Percentiles rank a stretch among this genome's conserved stretches.
phyloP scores from a whole-genome alignment of 768 basidiomycete genomes.

The Exidia glandulosa region DNA sequence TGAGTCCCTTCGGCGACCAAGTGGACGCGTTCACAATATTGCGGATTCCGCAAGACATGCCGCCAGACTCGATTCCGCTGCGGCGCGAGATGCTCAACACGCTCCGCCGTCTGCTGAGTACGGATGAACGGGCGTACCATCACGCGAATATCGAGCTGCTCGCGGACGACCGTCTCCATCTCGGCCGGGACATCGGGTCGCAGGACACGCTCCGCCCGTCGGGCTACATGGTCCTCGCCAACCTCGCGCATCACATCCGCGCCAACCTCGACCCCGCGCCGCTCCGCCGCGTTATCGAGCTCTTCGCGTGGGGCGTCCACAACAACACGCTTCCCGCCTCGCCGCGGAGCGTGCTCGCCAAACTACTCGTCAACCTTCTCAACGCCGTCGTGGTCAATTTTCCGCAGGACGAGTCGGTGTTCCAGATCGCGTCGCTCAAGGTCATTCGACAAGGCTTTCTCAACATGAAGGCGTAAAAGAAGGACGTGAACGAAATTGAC shows the following conservation, averaged over 20 bases:
- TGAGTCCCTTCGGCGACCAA: conserved; percentile 66
- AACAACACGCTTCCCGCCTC: conserved; percentile 70
- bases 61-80: conserved; percentile 57
- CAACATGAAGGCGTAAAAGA: conserved; percentile 37
- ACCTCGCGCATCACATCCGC: conserved; percentile 86
- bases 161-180: conserved; percentile 78
- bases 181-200: conserved; percentile 74
- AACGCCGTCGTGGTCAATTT: conserved; percentile 76
- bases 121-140: conserved; percentile 65
- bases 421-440: conserved; percentile 74
- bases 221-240: conserved; percentile 72
- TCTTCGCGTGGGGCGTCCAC: conserved; percentile 83
- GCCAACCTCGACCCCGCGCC: conserved; percentile 68
- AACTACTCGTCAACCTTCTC: conserved; percentile 82
- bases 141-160: conserved; percentile 79
- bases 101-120: conserved; percentile 77
- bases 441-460: conserved; percentile 47
- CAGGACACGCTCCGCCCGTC: conserved; percentile 73
- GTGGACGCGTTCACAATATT: conserved; percentile 71
- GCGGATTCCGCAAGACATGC: conserved; percentile 89
- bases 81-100: conserved; percentile 85
- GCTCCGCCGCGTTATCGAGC: conserved; percentile 64
- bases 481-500: conserved; percentile 30
- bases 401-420: conserved; percentile 54
- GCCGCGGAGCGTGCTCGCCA: conserved; percentile 83